Evolutionary conservation across 164 flowering plant species (phyloP).

Genomic region (Brasenia schreberi): DNA sequence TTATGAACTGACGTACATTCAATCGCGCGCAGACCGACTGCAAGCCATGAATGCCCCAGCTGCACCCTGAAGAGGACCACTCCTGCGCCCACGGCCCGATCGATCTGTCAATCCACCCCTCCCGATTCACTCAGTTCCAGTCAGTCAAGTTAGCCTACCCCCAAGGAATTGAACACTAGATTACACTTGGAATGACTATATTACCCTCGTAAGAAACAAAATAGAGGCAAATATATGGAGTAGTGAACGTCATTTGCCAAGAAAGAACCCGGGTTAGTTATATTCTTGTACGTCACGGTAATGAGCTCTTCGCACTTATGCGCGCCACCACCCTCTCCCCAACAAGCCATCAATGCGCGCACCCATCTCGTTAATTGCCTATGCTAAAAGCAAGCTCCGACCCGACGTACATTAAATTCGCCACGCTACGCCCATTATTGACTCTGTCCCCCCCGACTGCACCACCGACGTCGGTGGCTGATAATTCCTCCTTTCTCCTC

Average conservation of each 20-base stretch:
- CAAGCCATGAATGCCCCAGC: too few species aligned
- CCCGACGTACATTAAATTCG: not conserved
- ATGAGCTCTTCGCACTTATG: not conserved
- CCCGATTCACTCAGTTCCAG: not conserved
- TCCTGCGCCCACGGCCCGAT: slow-evolving; percentile 14
- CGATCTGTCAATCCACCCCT: slow-evolving; percentile 6
- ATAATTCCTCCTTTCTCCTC: not conserved
- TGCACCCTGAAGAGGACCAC: not conserved
- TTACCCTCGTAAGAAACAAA: too few species aligned
- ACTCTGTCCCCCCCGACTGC: not conserved
- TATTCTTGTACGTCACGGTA: not conserved
- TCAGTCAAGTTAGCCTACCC: too few species aligned
- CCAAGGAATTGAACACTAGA: too few species aligned
- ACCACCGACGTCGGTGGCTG: not conserved
- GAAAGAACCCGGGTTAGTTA: too few species aligned
- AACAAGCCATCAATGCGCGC: not conserved
- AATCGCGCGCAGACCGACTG: too few species aligned
- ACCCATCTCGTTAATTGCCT: not conserved
- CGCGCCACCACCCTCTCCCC: not conserved
- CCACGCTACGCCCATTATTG: not conserved
- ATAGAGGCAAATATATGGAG: too few species aligned
- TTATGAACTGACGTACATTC: too few species aligned
- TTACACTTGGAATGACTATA: too few species aligned
- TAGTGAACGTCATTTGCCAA: too few species aligned
- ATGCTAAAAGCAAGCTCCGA: not conserved